Evolutionary conservation across 192 early-diverging fungal species (phyloP), one percentile per base, ranked within the genome.

Genomic region (Dissophora globulifera): DNA sequence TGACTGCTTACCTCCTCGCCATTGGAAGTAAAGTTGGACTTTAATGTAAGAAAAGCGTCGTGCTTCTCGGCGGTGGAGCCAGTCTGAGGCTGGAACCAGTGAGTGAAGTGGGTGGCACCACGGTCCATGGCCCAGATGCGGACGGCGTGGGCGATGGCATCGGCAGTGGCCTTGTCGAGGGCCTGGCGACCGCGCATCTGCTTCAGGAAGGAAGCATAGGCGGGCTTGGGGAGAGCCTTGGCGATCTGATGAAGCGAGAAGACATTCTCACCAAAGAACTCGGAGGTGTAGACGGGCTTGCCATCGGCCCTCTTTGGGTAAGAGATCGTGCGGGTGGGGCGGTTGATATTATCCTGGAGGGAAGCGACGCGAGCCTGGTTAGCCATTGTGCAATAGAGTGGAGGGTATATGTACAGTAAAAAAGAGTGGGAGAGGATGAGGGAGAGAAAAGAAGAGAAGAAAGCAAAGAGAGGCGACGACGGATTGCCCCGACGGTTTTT

Each of bases 1-100:
- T n/a, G n/a, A n/a, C n/a, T 93, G 59, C 88, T 85, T 70, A 91
- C 85, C 86, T 97, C 94, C 79, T 96, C 94, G 69, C 94, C 90
- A 43, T 92, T 92, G 60, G 87, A 83, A 67, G 87, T 86, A 58
- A 94, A 92, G 75, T 79, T 90, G 45, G 89, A 89, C 78, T 95
- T 66, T 97, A 95, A 51, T 93, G 92, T 91, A 67, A 99, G 84
- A 88, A 99, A 99, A 45, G 94, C 89, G 86, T 99, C 97, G 84
- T 99, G 97, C 88, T 99, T 99, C 87, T 98, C 96, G 65, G 97
- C 97, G 51, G 97, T 99, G 58, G 93, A 86, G 61, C 93, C 97
- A 17, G 96, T 99, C 85, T 97, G 94, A 68, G 97, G 97, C 87
- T 99, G 97, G 92, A 99, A 99, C 96, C 96, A 98, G 88, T 99